Base-by-base conservation (phyloP, 495 filamentous ascomycete species). In the Trichoderma erinaceum region DNA sequence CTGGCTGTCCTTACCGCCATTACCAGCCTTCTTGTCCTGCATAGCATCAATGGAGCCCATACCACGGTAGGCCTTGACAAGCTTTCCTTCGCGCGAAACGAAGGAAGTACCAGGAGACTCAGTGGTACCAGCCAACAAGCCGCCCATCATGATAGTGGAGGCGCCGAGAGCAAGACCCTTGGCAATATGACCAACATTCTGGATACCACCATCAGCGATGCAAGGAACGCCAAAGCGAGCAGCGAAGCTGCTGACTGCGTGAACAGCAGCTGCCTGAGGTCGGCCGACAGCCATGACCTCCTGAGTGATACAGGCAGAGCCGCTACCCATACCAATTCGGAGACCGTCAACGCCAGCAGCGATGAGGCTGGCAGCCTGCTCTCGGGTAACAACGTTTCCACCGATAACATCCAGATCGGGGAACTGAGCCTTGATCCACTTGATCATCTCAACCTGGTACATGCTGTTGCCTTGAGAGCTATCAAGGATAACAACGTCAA, bases 31-130 rank as follows among this genome's bases (percentile, higher is more conserved):
- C 85, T 92, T 96, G 78, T 97, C 94, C 79, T 99, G 96, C 95
- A 99, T 99, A 67, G 94, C 95, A 74, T 97, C 95, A 75, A 99
- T 99, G 74, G 86, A 90, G 71, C 95, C 95, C 95, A 99, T 99
- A 64, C 95, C 95, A 78, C 95, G 88, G 83, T 99, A 99, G 65
- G 95, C 93, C 84, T 99, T 99, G 78, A 98, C 94, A 41, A 99
- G 88, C 84, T 97, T 92, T 35, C 95, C 95, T 76, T 97, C 95
- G 64, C 89, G 87, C 74, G 90, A 92, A 69, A 99, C 91, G 74
- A 94, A 97, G 72, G 97, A 99, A 70, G 96, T 92, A 46, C 95
- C 95, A 29, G 95, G 95, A 13, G 93, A 97, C 80, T 99, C 95
- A 64, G 96, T 97, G 64, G 95, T 98, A 77, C 96, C 95, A 46